Evolutionary conservation across 225 moss, liverwort and hornwort species (phyloP).

Genomic region (Lunularia cruciata): DNA sequence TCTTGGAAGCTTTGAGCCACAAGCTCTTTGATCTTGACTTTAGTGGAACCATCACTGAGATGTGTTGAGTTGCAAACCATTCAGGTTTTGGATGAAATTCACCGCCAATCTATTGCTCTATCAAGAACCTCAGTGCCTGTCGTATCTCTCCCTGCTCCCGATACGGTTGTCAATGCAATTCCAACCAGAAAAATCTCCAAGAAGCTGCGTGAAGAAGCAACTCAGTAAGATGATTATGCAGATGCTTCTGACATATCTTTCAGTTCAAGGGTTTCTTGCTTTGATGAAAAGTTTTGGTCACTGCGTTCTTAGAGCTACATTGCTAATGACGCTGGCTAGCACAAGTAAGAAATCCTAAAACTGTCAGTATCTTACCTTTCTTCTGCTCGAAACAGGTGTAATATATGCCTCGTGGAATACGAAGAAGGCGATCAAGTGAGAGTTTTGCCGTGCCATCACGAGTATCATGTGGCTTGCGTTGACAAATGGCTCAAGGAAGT

Average conservation of each 20-base stretch:
- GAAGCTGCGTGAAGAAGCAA: slow-evolving; percentile 58
- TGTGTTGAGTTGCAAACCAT: not conserved
- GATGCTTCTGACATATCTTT: no score
- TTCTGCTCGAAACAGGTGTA: slow-evolving; percentile 47
- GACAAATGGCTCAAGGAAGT: slow-evolving; percentile 90
- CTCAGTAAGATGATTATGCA: slow-evolving; percentile 52
- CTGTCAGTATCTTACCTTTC: no score
- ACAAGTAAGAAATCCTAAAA: no score
- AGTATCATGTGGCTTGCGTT: slow-evolving; percentile 82
- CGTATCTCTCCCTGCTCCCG: slow-evolving; percentile 74
- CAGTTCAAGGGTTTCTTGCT: not conserved
- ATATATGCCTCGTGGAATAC: slow-evolving; percentile 89
- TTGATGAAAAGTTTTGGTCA: not conserved
- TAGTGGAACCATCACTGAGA: not conserved
- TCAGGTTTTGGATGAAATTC: slow-evolving; percentile 94
- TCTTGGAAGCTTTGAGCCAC: not conserved
- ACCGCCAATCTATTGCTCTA: slow-evolving; percentile 82
- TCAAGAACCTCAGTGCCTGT: slow-evolving; percentile 76
- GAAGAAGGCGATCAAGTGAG: slow-evolving; percentile 86
- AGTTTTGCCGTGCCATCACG: slow-evolving; percentile 85
- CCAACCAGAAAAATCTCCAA: slow-evolving; percentile 68
- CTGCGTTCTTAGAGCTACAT: not conserved
- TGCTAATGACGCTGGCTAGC: no score
- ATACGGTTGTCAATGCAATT: slow-evolving; percentile 76
- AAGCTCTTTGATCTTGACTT: not conserved